Evolutionary conservation across 129 eudicot genomes (phyloP), one percentile per base, ranked within the genome.

Genomic region (Chrysanthemum lavandulifolium): DNA sequence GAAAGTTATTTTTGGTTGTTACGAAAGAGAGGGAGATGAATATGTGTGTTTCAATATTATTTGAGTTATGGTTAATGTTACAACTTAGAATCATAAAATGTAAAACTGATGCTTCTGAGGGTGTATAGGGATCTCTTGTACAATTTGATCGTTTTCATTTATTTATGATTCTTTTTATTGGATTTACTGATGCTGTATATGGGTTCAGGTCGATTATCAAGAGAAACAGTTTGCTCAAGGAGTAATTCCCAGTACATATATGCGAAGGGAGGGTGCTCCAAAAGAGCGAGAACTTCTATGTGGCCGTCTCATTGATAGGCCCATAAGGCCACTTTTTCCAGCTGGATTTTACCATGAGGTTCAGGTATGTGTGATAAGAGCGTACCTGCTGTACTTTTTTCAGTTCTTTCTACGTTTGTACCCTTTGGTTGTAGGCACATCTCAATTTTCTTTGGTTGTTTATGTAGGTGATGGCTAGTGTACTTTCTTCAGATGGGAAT

Each of bases 141-240:
- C 1, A 61, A 0, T 40, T 40, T 40, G 47, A 40, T 6, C 2
- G 10, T 40, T 10, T 40, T 7, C 0, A 1, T 7, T 40, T 10
- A 40, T 7, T 40, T 5, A 40, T 40, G 10, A 40, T 2, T 40
- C 31, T 29, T 29, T 29, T 29, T 3, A 3, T 29, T 63, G 5
- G 10, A 6, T 5, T 63, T 5, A 5, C 50, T 25, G 68, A 71
- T 54, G 52, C 52, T 69, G 50, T 56, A 47, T 45, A 19, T 54
- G 72, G 36, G 15, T 77, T 29, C 62, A 95, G 99, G 97, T 95
- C 75, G 99, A 95, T 76, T 95, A 95, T 78, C 96, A 91, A 81
- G 99, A 95, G 88, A 95, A 95, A 76, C 97, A 95, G 72, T 95
- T 88, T 70, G 99, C 99, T 73, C 97, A 86, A 81, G 91, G 99